A percentile compares a stretch with the other conserved stretches of the same genome.
phyloP scores from a whole-genome alignment of 768 basidiomycete species.

The Panaeolus papilionaceus region DNA sequence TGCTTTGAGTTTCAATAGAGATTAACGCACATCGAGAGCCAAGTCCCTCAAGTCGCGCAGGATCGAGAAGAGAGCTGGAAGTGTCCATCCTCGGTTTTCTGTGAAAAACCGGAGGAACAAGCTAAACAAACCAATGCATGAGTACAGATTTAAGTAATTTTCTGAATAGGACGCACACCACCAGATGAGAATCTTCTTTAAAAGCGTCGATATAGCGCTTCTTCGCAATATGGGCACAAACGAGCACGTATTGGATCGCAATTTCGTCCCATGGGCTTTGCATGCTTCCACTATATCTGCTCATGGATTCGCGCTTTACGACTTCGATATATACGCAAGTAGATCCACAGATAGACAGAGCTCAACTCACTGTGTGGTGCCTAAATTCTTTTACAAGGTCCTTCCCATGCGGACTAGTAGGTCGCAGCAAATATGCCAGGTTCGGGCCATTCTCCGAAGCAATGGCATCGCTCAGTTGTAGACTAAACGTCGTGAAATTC shows the following conservation, averaged over 20 bases:
- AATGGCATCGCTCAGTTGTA: conserved; percentile 66
- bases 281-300: conserved; percentile 65
- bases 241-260: conserved; percentile 81
- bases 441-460: conserved; percentile 68
- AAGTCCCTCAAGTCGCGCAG: conserved; percentile 84
- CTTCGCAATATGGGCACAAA: conserved; percentile 72
- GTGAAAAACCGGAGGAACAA: conserved; percentile 80
- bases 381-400: conserved; percentile 76
- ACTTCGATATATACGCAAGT: conserved; percentile 22
- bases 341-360: background rate
- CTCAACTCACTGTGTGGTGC: conserved; percentile 51
- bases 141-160: background rate
- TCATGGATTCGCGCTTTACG: conserved; percentile 44
- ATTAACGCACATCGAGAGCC: conserved; percentile 75
- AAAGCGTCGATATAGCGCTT: conserved; percentile 76
- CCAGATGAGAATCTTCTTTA: conserved; percentile 77
- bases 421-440: conserved; percentile 76
- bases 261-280: conserved; percentile 87
- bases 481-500: conserved; percentile 65
- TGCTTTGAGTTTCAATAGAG: background rate
- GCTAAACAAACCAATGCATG: conserved; percentile 38
- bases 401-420: conserved; percentile 79
- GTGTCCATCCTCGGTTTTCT: conserved; percentile 86
- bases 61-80: conserved; percentile 84
- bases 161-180: conserved; percentile 62